These are phyloP conservation scores for Epichloe elymi DNA, from an alignment of 2,329 filamentous ascomycete genomes.

Conservation along the genomic window DNA sequence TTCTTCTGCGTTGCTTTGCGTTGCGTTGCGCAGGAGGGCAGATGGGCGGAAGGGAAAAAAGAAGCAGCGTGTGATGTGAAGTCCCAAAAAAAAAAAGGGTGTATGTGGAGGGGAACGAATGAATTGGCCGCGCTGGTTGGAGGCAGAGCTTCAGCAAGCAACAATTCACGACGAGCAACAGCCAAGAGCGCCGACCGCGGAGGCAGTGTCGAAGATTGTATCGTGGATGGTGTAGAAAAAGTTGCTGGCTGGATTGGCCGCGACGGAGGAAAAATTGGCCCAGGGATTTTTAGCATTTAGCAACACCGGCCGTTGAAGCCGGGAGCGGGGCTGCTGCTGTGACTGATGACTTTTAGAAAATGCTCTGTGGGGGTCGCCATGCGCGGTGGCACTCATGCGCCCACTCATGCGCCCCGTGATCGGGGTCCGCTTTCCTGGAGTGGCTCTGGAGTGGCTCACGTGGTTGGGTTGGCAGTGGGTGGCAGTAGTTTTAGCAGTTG, in stretches of 20 bases:
- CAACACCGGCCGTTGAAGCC: slow-evolving; percentile 1
- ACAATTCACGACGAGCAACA: not conserved
- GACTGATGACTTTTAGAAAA: not conserved
- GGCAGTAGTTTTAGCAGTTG: too few relatives aligned
- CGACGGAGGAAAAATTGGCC: slow-evolving; percentile 5
- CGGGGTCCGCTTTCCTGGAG: too few relatives aligned
- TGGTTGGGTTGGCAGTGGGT: too few relatives aligned
- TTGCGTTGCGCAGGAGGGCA: not conserved
- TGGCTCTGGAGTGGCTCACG: too few relatives aligned
- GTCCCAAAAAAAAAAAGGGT: not conserved
- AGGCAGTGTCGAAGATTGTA: slow-evolving; percentile 1
- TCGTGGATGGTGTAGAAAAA: slow-evolving; percentile 2
- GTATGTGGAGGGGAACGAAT: not conserved
- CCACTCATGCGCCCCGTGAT: too few relatives aligned
- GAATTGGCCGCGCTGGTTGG: not conserved
- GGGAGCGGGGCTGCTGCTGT: not conserved
- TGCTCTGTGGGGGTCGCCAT: not conserved
- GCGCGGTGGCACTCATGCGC: not conserved
- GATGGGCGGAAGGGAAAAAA: not conserved
- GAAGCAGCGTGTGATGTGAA: not conserved
- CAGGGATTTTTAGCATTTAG: not conserved
- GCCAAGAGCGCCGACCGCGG: slow-evolving; percentile 4
- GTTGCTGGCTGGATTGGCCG: not conserved
- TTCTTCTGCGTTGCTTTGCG: not conserved
- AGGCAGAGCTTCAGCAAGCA: not conserved